These are phyloP conservation scores for Trifolium pratense DNA, from an alignment of 306 rosid species.

Conservation along the genomic window DNA sequence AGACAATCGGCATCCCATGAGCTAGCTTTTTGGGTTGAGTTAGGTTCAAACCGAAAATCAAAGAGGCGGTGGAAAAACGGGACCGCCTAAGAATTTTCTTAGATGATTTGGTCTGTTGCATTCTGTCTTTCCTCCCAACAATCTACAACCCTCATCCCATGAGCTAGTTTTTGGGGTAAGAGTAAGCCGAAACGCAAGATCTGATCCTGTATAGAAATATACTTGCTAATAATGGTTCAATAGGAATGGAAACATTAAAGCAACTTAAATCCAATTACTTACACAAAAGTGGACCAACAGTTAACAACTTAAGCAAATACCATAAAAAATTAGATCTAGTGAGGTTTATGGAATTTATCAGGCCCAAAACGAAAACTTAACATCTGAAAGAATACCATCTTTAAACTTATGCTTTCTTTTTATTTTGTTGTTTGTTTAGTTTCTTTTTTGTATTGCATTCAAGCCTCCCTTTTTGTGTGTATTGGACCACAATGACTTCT, in stretches of 20 bases:
- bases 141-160: background rate
- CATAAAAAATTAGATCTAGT: background rate
- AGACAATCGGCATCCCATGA: background rate
- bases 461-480: constrained; percentile 33
- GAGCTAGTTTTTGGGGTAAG: constrained; percentile 3
- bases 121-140: background rate
- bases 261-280: constrained; percentile 18
- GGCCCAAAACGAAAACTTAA: constrained; percentile 16
- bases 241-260: background rate
- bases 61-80: background rate
- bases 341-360: constrained; percentile 8
- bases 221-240: constrained; percentile 28
- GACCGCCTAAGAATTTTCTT: background rate
- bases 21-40: background rate
- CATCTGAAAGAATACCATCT: constrained; percentile 1
- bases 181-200: background rate
- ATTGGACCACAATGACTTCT: constrained; percentile 10
- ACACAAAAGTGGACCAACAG: background rate
- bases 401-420: background rate
- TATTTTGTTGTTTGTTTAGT: constrained; percentile 11
- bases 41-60: background rate
- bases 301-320: constrained; percentile 13
- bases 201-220: constrained; percentile 18
- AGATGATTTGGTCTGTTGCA: background rate
- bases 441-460: constrained; percentile 14